Evolutionary conservation across 2,329 filamentous ascomycete genomes (phyloP), one percentile per base, ranked within the genome.

Genomic region (Scedosporium apiospermum): DNA sequence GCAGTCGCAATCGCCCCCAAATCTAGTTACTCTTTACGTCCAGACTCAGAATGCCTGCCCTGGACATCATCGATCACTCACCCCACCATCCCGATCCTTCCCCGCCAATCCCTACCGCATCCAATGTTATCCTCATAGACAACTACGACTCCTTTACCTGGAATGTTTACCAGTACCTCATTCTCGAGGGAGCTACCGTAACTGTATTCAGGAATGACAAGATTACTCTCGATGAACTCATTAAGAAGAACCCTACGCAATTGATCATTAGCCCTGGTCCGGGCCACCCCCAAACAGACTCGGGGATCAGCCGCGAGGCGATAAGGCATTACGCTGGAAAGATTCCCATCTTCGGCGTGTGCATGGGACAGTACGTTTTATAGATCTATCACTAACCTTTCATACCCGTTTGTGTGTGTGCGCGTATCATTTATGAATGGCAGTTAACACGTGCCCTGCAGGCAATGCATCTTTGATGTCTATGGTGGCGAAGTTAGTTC

Each of bases 121-220:
- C 89, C 63, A 98, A 98, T 75, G 83, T 99, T 64, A 84, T 99
- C 66, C 82, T 99, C 66, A 97, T 99, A 70, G 95, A 99, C 81
- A 99, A 99, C 77, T 99, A 98, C 76, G 95, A 99, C 76, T 98
- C 95, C 3, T 99, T 99, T 75, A 97, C 93, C 64, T 99, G 93
- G 91, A 99, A 99, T 72, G 91, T 99, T 64, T 99, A 98, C 75
- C 96, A 99, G 75, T 99, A 99, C 71, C 86, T 99, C 1, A 89
- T 93, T 6, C 86, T 99, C n/a, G 95, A 98, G 74, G 95, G 95
- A 38, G 95, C 96, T 30, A 89, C 81, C 1, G 95, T 97, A 60
- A 90, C 88, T 3, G 95, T 99, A 21, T 90, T 87, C 76, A 86
- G 95, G 69, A 99, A 99, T 72, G 93, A 99, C 76, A 87, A 96